Evolutionary conservation across 2,329 filamentous ascomycete genomes (phyloP), one percentile per base, ranked within the genome.

Genomic region (Xylariaceae sp.): DNA sequence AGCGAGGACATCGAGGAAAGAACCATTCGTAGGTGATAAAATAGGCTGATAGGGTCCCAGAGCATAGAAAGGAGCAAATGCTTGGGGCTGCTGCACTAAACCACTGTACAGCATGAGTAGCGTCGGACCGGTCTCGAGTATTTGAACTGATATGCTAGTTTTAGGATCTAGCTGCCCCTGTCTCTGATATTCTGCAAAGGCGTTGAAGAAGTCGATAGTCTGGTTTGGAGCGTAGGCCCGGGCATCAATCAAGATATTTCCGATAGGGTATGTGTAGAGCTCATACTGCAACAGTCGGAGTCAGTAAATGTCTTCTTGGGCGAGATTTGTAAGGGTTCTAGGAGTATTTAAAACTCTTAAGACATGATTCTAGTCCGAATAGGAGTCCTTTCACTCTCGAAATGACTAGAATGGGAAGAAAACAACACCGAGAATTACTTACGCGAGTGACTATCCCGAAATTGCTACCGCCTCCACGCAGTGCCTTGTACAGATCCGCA

Each of bases 381-480:
- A n/a, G n/a, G n/a, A n/a, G n/a, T n/a, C n/a, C n/a, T n/a, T n/a
- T n/a, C n/a, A n/a, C n/a, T n/a, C n/a, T n/a, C n/a, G n/a, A n/a
- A n/a, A n/a, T n/a, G n/a, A n/a, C n/a, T n/a, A n/a, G n/a, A n/a
- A n/a, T n/a, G n/a, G n/a, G n/a, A n/a, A n/a, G n/a, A n/a, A n/a
- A n/a, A n/a, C n/a, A n/a, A n/a, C n/a, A n/a, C n/a, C n/a, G n/a
- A n/a, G n/a, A n/a, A n/a, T n/a, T n/a, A n/a, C n/a, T n/a, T n/a
- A n/a, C n/a, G n/a, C n/a, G n/a, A n/a, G 72, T 74, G 1, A 73
- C 67, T 19, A 73, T 68, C 8, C 69, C 71, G 39, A 73, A 70
- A 43, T 73, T 74, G 44, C 62, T 65, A 17, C 48, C 45, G 7
- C 64, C 36, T 47, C 65, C 53, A 61, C 67, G 56, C 51, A 74